A percentile compares a stretch with the other conserved stretches of the same genome.
Evolutionary conservation across 2,329 filamentous ascomycete species (phyloP).

Genomic region (Graphilbum fragrans): DNA sequence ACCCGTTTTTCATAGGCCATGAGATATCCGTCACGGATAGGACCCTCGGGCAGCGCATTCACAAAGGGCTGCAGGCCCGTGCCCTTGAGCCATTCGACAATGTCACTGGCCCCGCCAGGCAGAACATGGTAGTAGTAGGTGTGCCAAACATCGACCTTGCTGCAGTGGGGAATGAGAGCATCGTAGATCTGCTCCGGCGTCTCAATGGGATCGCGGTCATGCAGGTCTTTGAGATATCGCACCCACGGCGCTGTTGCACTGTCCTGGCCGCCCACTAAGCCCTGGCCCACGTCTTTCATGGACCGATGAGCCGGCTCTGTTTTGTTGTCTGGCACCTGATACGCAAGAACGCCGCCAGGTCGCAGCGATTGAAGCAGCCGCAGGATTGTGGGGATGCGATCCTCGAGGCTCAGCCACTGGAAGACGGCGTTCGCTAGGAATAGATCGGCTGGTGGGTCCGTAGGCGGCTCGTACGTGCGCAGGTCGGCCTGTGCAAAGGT

Average conservation of each 20-base stretch:
- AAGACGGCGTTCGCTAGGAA: conserved; percentile 46
- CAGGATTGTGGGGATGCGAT: conserved; percentile 31
- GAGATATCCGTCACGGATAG: conserved; percentile 30
- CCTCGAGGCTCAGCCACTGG: conserved; percentile 37
- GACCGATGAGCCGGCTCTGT: conserved; percentile 32
- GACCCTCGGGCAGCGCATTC: conserved; percentile 26
- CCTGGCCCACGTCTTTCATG: conserved; percentile 33
- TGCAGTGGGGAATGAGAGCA: conserved; percentile 27
- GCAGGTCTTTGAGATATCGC: conserved; percentile 5
- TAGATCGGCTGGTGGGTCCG: conserved; percentile 22
- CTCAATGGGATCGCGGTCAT: conserved; percentile 34
- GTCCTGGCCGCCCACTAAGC: conserved; percentile 6
- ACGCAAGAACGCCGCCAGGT: conserved; percentile 35
- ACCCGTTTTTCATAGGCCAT: conserved; percentile 31
- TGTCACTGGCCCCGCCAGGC: conserved; percentile 28
- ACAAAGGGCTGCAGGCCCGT: conserved; percentile 44
- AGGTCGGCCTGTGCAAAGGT: conserved; percentile 36
- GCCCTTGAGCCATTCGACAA: conserved; percentile 49
- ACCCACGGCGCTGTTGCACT: conserved; percentile 12
- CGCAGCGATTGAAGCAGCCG: conserved; percentile 26
- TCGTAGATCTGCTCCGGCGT: conserved; percentile 34
- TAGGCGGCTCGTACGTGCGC: conserved; percentile 20
- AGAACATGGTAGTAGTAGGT: conserved; percentile 41
- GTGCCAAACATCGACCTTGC: conserved; percentile 38
- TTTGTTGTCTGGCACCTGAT: conserved; percentile 39